Base-by-base conservation (phyloP, 371 early-diverging fungal species). In the Mortierella sp. region DNA sequence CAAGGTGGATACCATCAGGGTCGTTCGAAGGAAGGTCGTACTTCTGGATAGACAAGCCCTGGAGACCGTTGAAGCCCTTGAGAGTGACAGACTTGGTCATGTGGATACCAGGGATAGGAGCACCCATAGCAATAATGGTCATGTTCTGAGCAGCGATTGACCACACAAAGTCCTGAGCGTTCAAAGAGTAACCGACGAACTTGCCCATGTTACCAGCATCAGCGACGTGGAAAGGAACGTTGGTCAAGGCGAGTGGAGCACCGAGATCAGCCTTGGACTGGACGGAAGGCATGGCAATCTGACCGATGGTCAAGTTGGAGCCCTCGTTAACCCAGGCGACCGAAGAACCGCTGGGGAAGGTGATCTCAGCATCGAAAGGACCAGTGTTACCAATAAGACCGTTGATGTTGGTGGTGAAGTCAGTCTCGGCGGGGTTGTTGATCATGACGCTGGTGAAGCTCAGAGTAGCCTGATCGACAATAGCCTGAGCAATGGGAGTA, bases 321-420 rank as follows among this genome's bases (percentile, higher is more conserved):
- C 59, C 79, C n/a, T 74, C 76, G 31, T 79, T 82, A 31, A 82
- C 60, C 89, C 89, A 89, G 31, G 63, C 60, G 31, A 88, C 83
- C 7, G 71, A 78, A 31, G 86, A 68, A 14, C 82, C 81, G 27
- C 40, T 50, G 37, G 85, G 84, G 82, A 89, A 89, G 17, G 66
- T 45, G 44, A 90, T 87, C 0, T 77, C 67, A 14, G 90, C 86
- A 58, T 76, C 82, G 54, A 90, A 78, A 17, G 84, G 84, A 63
- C 90, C 90, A 40, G 90, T 86, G 55, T 83, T 82, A 40, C 70
- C 81, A 54, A 87, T 84, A 13, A 74, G 53, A 60, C 90, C 90
- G 52, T 73, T 71, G 72, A 86, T 81, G 54, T 83, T 79, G 28
- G 85, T 80, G 29, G 80, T 84, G 67, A 86, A 87, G 48, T 63